These are phyloP conservation scores for Gossypium schwendimanii DNA, from an alignment of 441 rosid genomes.

Conservation along the genomic window DNA sequence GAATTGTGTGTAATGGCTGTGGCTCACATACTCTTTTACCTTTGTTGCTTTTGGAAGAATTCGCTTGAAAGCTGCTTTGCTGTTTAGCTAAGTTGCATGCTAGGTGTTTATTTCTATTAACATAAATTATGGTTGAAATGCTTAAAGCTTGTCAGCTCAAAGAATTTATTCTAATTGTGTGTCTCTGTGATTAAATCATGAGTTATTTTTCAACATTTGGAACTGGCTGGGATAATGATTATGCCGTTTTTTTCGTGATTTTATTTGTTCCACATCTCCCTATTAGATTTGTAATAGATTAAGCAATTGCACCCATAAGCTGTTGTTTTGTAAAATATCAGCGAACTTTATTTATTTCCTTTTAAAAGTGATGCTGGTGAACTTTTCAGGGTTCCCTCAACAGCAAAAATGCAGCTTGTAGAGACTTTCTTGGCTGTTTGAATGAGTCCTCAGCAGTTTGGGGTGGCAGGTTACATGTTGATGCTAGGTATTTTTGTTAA, in stretches of 20 bases:
- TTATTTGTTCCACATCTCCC: neutral
- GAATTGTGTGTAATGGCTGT: neutral
- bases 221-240: neutral
- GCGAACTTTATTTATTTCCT: neutral
- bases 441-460: slow-evolving; percentile 65
- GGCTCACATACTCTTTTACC: neutral
- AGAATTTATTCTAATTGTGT: neutral
- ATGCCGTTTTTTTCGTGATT: neutral
- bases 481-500: slow-evolving; percentile 45
- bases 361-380: slow-evolving; percentile 5
- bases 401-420: slow-evolving; percentile 55
- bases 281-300: neutral
- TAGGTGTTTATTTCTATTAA: neutral
- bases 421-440: slow-evolving; percentile 44
- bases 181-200: neutral
- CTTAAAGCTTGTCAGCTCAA: neutral
- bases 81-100: neutral
- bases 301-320: neutral
- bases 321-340: neutral
- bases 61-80: neutral
- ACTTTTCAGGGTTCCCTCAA: slow-evolving; percentile 65
- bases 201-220: neutral
- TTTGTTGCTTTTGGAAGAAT: neutral
- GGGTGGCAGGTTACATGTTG: slow-evolving; percentile 56
- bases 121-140: neutral